A percentile compares a stretch with the other conserved stretches of the same genome.
Evolutionary conservation across 768 basidiomycete species (phyloP).

Genomic region (Trametes punicea): DNA sequence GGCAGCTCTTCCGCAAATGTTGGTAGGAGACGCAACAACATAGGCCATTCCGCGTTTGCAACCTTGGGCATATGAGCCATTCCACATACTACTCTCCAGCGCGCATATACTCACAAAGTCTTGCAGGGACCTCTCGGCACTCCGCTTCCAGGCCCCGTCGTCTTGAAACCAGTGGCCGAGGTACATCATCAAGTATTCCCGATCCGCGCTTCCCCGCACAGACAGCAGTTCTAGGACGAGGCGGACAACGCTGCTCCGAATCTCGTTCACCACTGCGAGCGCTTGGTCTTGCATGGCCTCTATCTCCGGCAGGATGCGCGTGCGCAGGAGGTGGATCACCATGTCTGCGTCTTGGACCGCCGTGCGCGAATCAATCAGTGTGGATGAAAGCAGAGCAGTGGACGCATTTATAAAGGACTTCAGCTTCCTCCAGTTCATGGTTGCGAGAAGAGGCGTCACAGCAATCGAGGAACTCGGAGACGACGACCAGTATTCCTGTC

Average conservation of each 20-base stretch:
- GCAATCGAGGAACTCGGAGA: slow-evolving; percentile 26
- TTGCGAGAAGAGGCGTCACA: slow-evolving; percentile 44
- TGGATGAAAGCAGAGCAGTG: slow-evolving; percentile 30
- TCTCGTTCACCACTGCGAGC: slow-evolving; percentile 27
- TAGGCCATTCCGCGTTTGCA: slow-evolving; percentile 46
- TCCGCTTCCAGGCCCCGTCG: slow-evolving; percentile 39
- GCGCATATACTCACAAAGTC: slow-evolving; percentile 37
- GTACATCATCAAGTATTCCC: slow-evolving; percentile 22
- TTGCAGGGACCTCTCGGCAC: slow-evolving; percentile 39
- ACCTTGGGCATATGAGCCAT: not conserved
- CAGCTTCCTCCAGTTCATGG: slow-evolving; percentile 49
- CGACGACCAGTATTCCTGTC: slow-evolving; percentile 51
- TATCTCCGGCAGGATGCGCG: slow-evolving; percentile 48
- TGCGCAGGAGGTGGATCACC: slow-evolving; percentile 39
- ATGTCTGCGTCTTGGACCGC: slow-evolving; percentile 28
- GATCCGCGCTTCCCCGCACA: slow-evolving; percentile 12
- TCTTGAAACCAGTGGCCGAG: slow-evolving; percentile 39
- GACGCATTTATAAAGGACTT: slow-evolving; percentile 36
- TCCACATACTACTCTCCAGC: not conserved
- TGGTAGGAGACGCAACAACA: slow-evolving; percentile 38
- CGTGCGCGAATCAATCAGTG: slow-evolving; percentile 13
- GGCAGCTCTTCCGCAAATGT: slow-evolving; percentile 44
- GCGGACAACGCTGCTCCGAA: slow-evolving; percentile 38
- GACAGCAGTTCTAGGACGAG: slow-evolving; percentile 42
- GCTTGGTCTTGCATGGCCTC: slow-evolving; percentile 35